These are phyloP conservation scores for Jatropha curcas DNA, from an alignment of 345 rosid genomes.

Conservation along the genomic window DNA sequence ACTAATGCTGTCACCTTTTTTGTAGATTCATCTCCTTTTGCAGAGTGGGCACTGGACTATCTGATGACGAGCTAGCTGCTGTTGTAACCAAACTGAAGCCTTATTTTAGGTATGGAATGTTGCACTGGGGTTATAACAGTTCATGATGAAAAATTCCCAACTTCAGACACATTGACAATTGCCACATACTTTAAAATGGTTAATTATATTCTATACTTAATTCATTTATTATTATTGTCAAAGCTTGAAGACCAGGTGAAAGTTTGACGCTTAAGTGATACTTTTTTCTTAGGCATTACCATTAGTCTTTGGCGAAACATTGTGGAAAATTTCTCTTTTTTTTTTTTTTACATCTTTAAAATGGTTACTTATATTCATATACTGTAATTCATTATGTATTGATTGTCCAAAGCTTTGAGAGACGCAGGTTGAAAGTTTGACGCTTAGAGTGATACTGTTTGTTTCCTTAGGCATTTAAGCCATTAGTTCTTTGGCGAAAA, in stretches of 20 bases:
- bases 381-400: too few relatives aligned
- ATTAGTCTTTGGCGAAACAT: neutral
- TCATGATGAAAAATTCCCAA: neutral
- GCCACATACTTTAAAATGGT: neutral
- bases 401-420: too few relatives aligned
- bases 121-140: neutral
- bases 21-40: conserved; percentile 91
- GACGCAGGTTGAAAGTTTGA: too few relatives aligned
- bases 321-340: neutral
- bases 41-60: conserved; percentile 93
- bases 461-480: too few relatives aligned
- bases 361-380: too few relatives aligned
- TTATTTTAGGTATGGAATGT: conserved; percentile 62
- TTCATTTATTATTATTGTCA: neutral
- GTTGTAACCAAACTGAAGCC: conserved; percentile 86
- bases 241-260: neutral
- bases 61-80: conserved; percentile 82
- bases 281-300: too few relatives aligned
- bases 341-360: too few relatives aligned
- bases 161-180: neutral
- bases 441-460: too few relatives aligned
- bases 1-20: conserved; percentile 15
- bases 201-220: neutral
- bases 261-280: neutral
- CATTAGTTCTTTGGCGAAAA: too few relatives aligned